These are phyloP conservation scores for Euphorbia schlechtendalii DNA, from an alignment of 441 rosid genomes.

Conservation along the genomic window DNA sequence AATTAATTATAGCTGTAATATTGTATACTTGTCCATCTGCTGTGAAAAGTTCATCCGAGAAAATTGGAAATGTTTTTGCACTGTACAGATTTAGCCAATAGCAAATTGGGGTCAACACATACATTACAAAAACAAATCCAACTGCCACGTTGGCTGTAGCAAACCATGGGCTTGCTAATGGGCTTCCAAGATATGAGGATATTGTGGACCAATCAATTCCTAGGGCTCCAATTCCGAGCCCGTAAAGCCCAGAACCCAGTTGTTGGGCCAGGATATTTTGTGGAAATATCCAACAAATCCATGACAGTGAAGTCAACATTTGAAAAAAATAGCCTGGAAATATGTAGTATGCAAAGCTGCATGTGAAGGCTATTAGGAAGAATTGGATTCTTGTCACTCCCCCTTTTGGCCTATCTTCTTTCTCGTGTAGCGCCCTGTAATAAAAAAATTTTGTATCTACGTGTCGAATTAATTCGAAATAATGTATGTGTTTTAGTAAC, in stretches of 20 bases:
- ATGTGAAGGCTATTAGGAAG: slow-evolving; percentile 62
- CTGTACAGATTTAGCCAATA: slow-evolving; percentile 71
- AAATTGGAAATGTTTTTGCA: slow-evolving; percentile 82
- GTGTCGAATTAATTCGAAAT: no score
- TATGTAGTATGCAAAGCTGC: slow-evolving; percentile 79
- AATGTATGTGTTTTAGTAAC: no score
- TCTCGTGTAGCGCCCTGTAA: slow-evolving; percentile 77
- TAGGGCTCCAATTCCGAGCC: slow-evolving; percentile 68
- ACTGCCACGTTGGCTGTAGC: slow-evolving; percentile 91
- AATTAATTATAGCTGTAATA: slow-evolving; percentile 59
- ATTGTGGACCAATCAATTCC: slow-evolving; percentile 92
- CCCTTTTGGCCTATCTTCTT: slow-evolving; percentile 63
- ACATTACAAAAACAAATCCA: slow-evolving; percentile 64
- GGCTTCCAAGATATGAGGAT: slow-evolving; percentile 90
- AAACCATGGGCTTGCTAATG: slow-evolving; percentile 98
- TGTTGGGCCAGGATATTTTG: slow-evolving; percentile 71
- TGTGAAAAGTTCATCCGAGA: slow-evolving; percentile 68
- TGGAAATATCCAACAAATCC: slow-evolving; percentile 88
- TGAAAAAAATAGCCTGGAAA: slow-evolving; percentile 84
- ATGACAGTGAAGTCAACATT: slow-evolving; percentile 77
- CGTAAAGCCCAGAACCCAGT: slow-evolving; percentile 81
- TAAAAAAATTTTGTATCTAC: neutral
- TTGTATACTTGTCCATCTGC: slow-evolving; percentile 62
- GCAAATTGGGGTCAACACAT: slow-evolving; percentile 58
- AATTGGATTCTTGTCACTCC: slow-evolving; percentile 76